phyloP scores from a whole-genome alignment of 345 rosid species.

The Adansonia digitata region DNA sequence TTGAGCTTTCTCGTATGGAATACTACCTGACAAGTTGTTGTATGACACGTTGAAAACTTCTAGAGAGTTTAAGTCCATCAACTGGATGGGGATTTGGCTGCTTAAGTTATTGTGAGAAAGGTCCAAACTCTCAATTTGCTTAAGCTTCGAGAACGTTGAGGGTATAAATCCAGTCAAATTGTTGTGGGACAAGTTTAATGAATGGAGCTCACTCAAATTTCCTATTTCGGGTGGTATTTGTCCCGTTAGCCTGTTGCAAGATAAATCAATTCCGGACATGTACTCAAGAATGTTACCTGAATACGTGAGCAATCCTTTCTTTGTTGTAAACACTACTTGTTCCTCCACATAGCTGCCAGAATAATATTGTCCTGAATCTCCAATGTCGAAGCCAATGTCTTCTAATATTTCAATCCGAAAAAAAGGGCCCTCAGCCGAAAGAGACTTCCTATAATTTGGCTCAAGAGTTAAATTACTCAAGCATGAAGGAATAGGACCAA shows the following conservation, averaged over 20 bases:
- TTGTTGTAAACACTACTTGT: background rate
- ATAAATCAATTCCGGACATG: background rate
- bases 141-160: background rate
- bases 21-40: constrained; percentile 5
- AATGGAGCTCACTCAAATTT: background rate
- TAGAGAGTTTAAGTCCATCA: constrained; percentile 6
- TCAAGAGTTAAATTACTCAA: background rate
- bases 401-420: too few species aligned
- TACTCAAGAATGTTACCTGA: background rate
- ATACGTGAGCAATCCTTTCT: background rate
- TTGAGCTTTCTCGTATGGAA: background rate
- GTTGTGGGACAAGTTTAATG: background rate
- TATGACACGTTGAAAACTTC: background rate
- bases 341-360: background rate
- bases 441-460: background rate
- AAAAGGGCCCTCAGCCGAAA: background rate
- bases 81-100: constrained; percentile 15
- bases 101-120: constrained; percentile 15
- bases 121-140: too few species aligned
- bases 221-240: background rate
- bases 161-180: background rate
- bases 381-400: background rate
- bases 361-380: too few species aligned
- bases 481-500: background rate
- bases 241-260: background rate